Conservation (phyloP, 495 filamentous ascomycete species). For the Bathelium albidoporum region DNA sequence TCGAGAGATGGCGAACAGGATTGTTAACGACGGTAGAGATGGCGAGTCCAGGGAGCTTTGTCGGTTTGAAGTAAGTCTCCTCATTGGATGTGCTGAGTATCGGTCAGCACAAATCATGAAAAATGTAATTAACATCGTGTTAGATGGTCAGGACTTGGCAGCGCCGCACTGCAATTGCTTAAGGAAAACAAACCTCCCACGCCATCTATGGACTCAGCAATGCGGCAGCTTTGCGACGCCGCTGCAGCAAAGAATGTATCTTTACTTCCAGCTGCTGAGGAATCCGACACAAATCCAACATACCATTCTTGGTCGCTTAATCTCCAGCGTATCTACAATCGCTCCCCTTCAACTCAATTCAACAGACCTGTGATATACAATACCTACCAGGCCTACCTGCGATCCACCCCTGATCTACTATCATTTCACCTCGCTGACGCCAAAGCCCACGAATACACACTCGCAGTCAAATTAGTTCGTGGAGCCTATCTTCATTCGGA, state of each 20-base stretch:
- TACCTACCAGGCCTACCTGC: conserved; percentile 80
- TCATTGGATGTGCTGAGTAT: background rate
- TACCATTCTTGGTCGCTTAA: conserved; percentile 77
- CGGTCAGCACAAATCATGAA: conserved; percentile 7
- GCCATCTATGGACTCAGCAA: conserved; percentile 53
- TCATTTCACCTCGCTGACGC: conserved; percentile 57
- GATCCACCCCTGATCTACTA: conserved; percentile 55
- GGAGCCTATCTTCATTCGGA: conserved; percentile 83
- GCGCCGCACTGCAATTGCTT: conserved; percentile 57
- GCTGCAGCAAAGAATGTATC: conserved; percentile 59
- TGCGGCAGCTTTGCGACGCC: conserved; percentile 64
- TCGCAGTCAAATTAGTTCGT: conserved; percentile 86
- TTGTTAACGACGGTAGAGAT: conserved; percentile 68
- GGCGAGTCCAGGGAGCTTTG: conserved; percentile 65
- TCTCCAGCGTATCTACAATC: conserved; percentile 73
- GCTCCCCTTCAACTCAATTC: conserved; percentile 33
- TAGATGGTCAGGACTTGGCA: conserved; percentile 79
- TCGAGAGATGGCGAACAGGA: conserved; percentile 62
- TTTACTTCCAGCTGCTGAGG: conserved; percentile 86
- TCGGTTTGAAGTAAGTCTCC: conserved; percentile 63
- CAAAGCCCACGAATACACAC: conserved; percentile 55
- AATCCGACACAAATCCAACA: conserved; percentile 66
- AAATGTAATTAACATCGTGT: background rate
- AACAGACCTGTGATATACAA: conserved; percentile 55
- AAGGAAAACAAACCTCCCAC: conserved; percentile 48